phyloP scores from a whole-genome alignment of 495 filamentous ascomycete species.

The Podospora australis region DNA sequence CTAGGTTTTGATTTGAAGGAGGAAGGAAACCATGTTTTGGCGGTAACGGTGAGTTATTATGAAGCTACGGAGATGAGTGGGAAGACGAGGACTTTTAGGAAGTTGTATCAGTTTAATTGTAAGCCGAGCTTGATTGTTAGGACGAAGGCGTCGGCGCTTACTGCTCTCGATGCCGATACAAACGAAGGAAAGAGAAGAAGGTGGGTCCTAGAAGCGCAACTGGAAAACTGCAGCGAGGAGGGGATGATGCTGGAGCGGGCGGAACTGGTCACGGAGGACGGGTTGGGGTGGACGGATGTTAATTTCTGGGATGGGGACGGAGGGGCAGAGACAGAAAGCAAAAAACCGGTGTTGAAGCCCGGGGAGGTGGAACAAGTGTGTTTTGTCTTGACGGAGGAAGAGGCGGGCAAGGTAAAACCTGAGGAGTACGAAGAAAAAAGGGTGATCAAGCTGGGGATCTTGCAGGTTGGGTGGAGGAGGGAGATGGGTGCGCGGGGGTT shows the following conservation, averaged over 20 bases:
- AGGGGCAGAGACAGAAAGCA: conserved; percentile 22
- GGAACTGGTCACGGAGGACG: conserved; percentile 41
- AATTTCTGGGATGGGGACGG: conserved; percentile 42
- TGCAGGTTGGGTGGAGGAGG: conserved; percentile 81
- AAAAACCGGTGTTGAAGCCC: conserved; percentile 65
- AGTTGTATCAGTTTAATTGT: conserved; percentile 94
- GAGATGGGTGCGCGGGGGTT: conserved; percentile 86
- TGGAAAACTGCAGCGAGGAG: conserved; percentile 83
- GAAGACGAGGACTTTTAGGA: conserved; percentile 79
- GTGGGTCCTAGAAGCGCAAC: conserved; percentile 79
- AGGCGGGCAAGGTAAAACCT: conserved; percentile 41
- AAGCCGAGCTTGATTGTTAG: conserved; percentile 82
- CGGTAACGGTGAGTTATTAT: conserved; percentile 90
- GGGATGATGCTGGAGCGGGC: conserved; percentile 55
- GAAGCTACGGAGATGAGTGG: conserved; percentile 59
- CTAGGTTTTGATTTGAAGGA: conserved; percentile 84
- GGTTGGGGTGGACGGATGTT: conserved; percentile 40
- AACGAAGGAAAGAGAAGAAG: conserved; percentile 22
- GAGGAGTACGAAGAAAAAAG: conserved; percentile 48
- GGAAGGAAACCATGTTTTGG: conserved; percentile 86
- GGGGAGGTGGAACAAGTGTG: conserved; percentile 88
- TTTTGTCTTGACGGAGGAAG: conserved; percentile 71
- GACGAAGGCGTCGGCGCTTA: conserved; percentile 72
- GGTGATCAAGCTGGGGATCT: conserved; percentile 63
- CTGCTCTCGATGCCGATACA: no score